Evolutionary conservation across 495 filamentous ascomycete genomes (phyloP).

Genomic region (Xeromyces bisporus): DNA sequence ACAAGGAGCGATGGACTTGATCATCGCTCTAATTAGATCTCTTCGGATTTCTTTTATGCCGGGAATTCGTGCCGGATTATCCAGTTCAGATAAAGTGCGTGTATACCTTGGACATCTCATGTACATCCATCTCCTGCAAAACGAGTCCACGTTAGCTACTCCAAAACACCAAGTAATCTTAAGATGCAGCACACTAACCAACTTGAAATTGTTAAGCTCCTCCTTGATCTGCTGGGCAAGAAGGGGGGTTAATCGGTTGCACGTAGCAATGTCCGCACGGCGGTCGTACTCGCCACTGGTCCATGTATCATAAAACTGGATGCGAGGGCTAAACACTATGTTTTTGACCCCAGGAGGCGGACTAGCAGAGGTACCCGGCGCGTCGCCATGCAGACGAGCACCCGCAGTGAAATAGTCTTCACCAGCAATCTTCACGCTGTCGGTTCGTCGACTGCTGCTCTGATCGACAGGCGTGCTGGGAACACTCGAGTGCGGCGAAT

Average conservation of each 20-base stretch:
- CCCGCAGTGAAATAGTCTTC: conserved; percentile 78
- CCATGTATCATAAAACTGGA: conserved; percentile 94
- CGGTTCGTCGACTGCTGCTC: conserved; percentile 35
- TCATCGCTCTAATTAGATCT: conserved; percentile 14
- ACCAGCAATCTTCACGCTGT: conserved; percentile 54
- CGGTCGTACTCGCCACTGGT: conserved; percentile 89
- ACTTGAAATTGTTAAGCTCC: conserved; percentile 97
- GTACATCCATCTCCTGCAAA: conserved; percentile 96
- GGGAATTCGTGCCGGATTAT: conserved; percentile 13
- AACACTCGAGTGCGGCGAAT: conserved; percentile 66
- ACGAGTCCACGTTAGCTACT: conserved; percentile 15
- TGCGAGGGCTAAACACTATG: conserved; percentile 83
- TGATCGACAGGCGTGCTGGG: conserved; percentile 72
- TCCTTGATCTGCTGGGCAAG: conserved; percentile 99
- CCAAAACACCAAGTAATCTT: background rate
- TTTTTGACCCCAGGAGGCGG: conserved; percentile 52
- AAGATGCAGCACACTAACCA: conserved; percentile 44
- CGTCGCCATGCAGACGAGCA: conserved; percentile 44
- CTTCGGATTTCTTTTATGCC: too few relatives aligned
- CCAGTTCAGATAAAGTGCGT: conserved; percentile 85
- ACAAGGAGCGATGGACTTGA: conserved; percentile 7
- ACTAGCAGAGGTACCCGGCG: conserved; percentile 61
- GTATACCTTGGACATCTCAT: conserved; percentile 95
- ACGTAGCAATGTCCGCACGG: conserved; percentile 89
- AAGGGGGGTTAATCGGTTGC: conserved; percentile 92